Evolutionary conservation across 2,329 filamentous ascomycete genomes (phyloP).

Genomic region (Clarireedia sp.): DNA sequence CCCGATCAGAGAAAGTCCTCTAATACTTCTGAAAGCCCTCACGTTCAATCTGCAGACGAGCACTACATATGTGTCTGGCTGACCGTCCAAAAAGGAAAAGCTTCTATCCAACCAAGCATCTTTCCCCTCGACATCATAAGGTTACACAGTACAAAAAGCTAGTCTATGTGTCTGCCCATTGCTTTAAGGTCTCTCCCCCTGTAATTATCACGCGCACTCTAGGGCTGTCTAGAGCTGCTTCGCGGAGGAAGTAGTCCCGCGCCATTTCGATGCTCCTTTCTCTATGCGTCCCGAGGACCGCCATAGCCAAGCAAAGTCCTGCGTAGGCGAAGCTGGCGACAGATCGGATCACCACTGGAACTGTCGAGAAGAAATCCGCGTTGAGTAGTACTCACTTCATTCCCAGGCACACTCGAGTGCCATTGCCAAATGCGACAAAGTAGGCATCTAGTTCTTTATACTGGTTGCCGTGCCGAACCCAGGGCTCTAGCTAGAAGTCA

Average conservation of each 20-base stretch:
- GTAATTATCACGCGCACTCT: neutral
- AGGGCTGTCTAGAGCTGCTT: constrained; percentile 1
- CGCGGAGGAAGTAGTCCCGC: constrained; percentile 7
- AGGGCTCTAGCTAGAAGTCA: constrained; percentile 8
- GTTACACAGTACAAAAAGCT: too few relatives aligned
- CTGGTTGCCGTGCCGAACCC: neutral
- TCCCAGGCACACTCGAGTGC: constrained; percentile 35
- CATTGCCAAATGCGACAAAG: constrained; percentile 36
- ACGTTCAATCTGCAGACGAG: too few relatives aligned
- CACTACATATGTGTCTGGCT: too few relatives aligned
- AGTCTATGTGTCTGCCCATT: too few relatives aligned
- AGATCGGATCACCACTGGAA: neutral
- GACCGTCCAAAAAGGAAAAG: too few relatives aligned
- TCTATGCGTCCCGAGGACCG: constrained; percentile 8
- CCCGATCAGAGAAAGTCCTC: too few relatives aligned
- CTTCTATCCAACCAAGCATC: too few relatives aligned
- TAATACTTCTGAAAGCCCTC: too few relatives aligned
- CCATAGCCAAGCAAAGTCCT: constrained; percentile 11
- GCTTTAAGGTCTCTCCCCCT: neutral
- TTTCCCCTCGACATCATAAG: too few relatives aligned
- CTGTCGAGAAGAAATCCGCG: too few relatives aligned
- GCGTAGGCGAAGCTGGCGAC: constrained; percentile 12
- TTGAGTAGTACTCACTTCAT: constrained; percentile 8
- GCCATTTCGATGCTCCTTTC: constrained; percentile 10
- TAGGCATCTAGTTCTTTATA: constrained; percentile 12